Percentiles rank a stretch among this genome's conserved stretches.
Conservation (phyloP, 2,329 filamentous ascomycete genomes). For the Phyllosticta citriasiana region DNA sequence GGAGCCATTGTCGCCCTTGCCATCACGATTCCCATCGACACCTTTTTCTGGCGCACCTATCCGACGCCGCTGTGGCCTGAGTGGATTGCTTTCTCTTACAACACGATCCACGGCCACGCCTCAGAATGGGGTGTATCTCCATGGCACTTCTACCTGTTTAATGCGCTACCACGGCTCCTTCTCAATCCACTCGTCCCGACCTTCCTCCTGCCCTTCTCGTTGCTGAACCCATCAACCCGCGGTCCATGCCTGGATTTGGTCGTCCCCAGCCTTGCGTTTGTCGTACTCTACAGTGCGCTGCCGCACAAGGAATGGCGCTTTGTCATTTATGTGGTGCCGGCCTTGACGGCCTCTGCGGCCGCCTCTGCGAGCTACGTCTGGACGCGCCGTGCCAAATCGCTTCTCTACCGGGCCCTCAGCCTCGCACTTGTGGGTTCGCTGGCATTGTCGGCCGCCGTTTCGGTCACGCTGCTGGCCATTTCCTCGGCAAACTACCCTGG, state of each 20-base stretch:
- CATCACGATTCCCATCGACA: constrained; percentile 69
- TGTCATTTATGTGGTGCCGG: constrained; percentile 77
- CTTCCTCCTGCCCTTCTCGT: constrained; percentile 40
- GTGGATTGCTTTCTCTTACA: constrained; percentile 80
- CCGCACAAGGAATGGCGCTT: constrained; percentile 97
- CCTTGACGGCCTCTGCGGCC: constrained; percentile 67
- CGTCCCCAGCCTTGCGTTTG: constrained; percentile 60
- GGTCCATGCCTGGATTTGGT: constrained; percentile 42
- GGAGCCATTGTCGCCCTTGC: constrained; percentile 58
- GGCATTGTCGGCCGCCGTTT: constrained; percentile 48
- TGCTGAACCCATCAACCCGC: constrained; percentile 38
- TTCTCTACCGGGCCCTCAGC: constrained; percentile 46
- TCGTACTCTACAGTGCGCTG: constrained; percentile 72
- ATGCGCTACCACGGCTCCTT: constrained; percentile 70
- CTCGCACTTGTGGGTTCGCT: constrained; percentile 50
- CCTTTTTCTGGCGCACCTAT: constrained; percentile 79
- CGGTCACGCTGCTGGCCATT: constrained; percentile 59
- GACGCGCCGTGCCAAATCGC: constrained; percentile 52
- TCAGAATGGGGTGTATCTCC: constrained; percentile 81
- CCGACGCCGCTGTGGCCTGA: constrained; percentile 67
- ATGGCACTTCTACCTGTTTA: constrained; percentile 77
- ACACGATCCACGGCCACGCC: constrained; percentile 73
- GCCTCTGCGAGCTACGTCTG: constrained; percentile 57
- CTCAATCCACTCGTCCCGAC: constrained; percentile 62
- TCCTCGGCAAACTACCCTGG: constrained; percentile 92